A percentile compares a stretch with the other conserved stretches of the same genome.
These are phyloP conservation scores for Tagetes erecta DNA, from an alignment of 129 eudicot species.

Conservation along the genomic window DNA sequence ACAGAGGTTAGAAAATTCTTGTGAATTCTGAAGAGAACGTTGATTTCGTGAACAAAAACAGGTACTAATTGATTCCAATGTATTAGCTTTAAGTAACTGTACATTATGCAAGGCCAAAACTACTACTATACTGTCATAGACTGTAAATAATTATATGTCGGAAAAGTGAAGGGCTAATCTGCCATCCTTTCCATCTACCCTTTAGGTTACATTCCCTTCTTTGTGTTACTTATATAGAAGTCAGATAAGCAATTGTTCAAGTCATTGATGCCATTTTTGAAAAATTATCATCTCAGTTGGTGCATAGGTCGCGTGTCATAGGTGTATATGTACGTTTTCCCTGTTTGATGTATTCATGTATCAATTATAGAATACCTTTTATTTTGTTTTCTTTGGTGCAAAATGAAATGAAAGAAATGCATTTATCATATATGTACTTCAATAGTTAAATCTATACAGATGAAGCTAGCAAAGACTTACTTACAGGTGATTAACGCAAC, in stretches of 20 bases:
- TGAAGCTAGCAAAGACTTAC: not conserved
- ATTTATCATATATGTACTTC: conserved; percentile 9
- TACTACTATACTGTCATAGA: conserved; percentile 34
- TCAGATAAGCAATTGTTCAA: conserved; percentile 14
- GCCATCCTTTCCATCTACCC: conserved; percentile 67
- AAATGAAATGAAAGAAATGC: conserved; percentile 23
- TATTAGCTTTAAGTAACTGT: conserved; percentile 37
- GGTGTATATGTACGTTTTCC: conserved; percentile 19
- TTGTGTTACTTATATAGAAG: conserved; percentile 32
- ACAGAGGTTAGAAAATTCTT: conserved; percentile 84
- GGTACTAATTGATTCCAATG: conserved; percentile 29
- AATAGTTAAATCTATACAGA: not conserved
- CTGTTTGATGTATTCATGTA: not conserved
- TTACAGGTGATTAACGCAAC: not conserved
- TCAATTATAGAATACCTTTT: not conserved
- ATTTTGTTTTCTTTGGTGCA: conserved; percentile 17
- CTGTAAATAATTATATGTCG: conserved; percentile 45
- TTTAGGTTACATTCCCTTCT: conserved; percentile 30
- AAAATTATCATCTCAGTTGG: not conserved
- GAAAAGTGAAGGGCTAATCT: conserved; percentile 67
- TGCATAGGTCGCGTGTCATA: conserved; percentile 13
- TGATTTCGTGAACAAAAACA: conserved; percentile 35
- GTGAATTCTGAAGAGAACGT: conserved; percentile 62
- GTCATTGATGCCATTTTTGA: conserved; percentile 24
- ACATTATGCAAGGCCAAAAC: conserved; percentile 39